Percentiles rank a stretch among this genome's conserved stretches.
These are phyloP conservation scores for Lichtheimia ornata DNA, from an alignment of 371 early-diverging fungal species.

Conservation along the genomic window DNA sequence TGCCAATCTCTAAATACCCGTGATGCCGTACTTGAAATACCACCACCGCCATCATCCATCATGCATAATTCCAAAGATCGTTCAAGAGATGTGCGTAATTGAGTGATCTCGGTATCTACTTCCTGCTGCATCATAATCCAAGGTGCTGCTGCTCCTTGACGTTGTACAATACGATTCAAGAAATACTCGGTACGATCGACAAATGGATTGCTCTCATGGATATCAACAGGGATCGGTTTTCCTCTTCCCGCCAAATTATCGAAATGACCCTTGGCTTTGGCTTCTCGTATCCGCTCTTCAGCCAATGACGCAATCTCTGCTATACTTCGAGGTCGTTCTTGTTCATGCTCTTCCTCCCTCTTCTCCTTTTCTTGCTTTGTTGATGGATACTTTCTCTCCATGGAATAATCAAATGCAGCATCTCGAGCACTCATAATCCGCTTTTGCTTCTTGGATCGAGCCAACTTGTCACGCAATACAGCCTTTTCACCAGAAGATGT, in stretches of 20 bases:
- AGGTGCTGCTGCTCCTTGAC: conserved; percentile 48
- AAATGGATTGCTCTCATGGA: conserved; percentile 41
- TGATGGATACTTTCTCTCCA: conserved; percentile 18
- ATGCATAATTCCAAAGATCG: conserved; percentile 7
- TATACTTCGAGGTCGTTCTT: conserved; percentile 16
- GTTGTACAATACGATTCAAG: conserved; percentile 52
- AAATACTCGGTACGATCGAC: conserved; percentile 44
- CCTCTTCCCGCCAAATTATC: conserved; percentile 48
- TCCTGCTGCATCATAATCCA: conserved; percentile 55
- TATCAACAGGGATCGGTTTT: conserved; percentile 38
- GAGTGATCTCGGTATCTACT: conserved; percentile 39
- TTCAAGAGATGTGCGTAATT: conserved; percentile 30
- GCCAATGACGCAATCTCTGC: conserved; percentile 28
- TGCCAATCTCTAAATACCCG: conserved; percentile 15
- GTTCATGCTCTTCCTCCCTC: conserved; percentile 12
- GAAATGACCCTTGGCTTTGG: conserved; percentile 46
- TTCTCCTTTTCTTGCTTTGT: conserved; percentile 11
- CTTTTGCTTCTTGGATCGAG: conserved; percentile 19
- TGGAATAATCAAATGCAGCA: conserved; percentile 26
- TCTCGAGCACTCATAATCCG: conserved; percentile 25
- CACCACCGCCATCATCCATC: background rate
- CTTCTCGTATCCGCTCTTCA: conserved; percentile 43
- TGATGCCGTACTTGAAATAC: background rate
- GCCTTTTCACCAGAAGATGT: conserved; percentile 21
- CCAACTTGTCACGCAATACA: conserved; percentile 14